Evolutionary conservation across 192 early-diverging fungal genomes (phyloP).

Genomic region (Hyaloraphidium curvatum): DNA sequence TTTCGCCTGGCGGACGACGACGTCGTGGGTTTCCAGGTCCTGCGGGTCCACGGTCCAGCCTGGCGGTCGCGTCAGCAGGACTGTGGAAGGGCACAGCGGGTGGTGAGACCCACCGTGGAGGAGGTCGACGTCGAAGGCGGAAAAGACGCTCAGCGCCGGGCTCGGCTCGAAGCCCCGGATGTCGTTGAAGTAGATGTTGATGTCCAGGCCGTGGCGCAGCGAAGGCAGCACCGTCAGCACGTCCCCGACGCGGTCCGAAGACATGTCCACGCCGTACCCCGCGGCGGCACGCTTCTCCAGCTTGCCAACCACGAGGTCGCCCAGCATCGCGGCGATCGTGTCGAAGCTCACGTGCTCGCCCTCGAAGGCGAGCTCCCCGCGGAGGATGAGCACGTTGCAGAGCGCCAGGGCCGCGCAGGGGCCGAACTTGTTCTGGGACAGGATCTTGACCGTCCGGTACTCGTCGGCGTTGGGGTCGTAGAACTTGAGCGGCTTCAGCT

Average conservation of each 20-base stretch:
- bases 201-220: slow-evolving; percentile 47
- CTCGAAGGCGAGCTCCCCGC: slow-evolving; percentile 37
- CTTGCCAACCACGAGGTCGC: slow-evolving; percentile 45
- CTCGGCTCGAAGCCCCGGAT: slow-evolving; percentile 58
- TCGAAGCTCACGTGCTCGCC: slow-evolving; percentile 40
- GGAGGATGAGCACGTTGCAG: slow-evolving; percentile 56
- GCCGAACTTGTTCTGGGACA: background rate
- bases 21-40: slow-evolving; percentile 29
- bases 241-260: too few species aligned
- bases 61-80: too few species aligned
- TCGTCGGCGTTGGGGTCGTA: too few species aligned
- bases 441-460: background rate
- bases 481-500: too few species aligned
- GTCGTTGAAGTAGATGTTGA: slow-evolving; percentile 66
- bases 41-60: slow-evolving; percentile 71
- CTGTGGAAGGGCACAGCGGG: too few species aligned
- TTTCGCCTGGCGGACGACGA: slow-evolving; percentile 29
- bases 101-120: too few species aligned
- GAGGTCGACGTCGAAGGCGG: slow-evolving; percentile 53
- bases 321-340: slow-evolving; percentile 47
- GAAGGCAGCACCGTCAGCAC: slow-evolving; percentile 37
- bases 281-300: too few species aligned
- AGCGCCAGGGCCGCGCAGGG: background rate
- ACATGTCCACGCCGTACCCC: too few species aligned
- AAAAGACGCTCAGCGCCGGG: slow-evolving; percentile 44